phyloP scores from a whole-genome alignment of 192 early-diverging fungal species.

The Coemansia sp. region DNA sequence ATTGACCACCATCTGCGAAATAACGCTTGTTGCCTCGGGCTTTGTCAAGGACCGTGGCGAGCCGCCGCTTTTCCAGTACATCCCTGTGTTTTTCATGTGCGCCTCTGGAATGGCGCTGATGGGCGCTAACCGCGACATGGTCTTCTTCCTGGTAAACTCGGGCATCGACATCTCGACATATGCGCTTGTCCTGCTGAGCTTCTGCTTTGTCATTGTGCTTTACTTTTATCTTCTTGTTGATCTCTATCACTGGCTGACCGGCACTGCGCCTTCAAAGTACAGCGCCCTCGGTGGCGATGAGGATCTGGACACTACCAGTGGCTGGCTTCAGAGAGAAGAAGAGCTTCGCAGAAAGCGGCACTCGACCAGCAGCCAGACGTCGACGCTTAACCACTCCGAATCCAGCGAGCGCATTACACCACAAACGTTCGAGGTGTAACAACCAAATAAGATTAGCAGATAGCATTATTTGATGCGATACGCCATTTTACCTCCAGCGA shows the following conservation, averaged over 20 bases:
- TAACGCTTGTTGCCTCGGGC: conserved; percentile 37
- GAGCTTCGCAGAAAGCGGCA: conserved; percentile 8
- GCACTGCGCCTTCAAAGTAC: conserved; percentile 18
- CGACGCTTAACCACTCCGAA: conserved; percentile 8
- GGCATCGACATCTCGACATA: conserved; percentile 56
- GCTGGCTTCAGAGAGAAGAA: conserved; percentile 1
- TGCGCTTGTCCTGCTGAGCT: conserved; percentile 51
- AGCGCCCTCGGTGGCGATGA: conserved; percentile 8
- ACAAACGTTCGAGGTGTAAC: conserved; percentile 3
- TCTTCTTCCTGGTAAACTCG: conserved; percentile 45
- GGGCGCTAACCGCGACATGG: conserved; percentile 62
- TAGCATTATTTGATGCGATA: too few species aligned
- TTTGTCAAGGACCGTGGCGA: conserved; percentile 26
- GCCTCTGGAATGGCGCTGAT: conserved; percentile 61
- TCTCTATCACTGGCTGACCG: conserved; percentile 34
- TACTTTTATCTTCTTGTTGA: conserved; percentile 50
- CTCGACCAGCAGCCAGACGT: conserved; percentile 18
- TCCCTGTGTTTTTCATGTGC: conserved; percentile 48
- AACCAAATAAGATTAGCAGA: not conserved
- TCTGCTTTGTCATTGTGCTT: conserved; percentile 57
- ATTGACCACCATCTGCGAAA: conserved; percentile 54
- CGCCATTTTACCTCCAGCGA: not conserved
- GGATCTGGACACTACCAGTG: not conserved
- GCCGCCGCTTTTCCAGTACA: conserved; percentile 36
- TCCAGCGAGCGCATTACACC: not conserved